Evolutionary conservation across 2,329 filamentous ascomycete genomes (phyloP).

Genomic region (Monosporascus sp.): DNA sequence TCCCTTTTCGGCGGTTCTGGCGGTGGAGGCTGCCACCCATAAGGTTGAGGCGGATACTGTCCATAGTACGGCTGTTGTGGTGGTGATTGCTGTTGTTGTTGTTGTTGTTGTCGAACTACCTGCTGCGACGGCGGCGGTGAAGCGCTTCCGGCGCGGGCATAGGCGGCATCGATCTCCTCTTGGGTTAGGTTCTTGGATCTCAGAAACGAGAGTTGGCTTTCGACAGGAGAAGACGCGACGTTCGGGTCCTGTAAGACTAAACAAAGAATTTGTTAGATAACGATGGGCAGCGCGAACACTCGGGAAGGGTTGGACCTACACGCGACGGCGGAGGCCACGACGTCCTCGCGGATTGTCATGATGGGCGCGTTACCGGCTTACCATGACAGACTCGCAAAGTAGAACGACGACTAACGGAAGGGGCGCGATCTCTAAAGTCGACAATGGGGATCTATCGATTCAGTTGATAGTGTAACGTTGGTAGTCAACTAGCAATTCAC

Average conservation of each 20-base stretch:
- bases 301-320: slow-evolving; percentile 19
- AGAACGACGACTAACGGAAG: no score
- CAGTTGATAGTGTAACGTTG: no score
- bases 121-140: slow-evolving; percentile 36
- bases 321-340: slow-evolving; percentile 27
- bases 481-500: no score
- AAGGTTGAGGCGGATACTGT: slow-evolving; percentile 42
- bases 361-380: slow-evolving; percentile 14
- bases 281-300: slow-evolving; percentile 10
- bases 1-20: slow-evolving; percentile 70
- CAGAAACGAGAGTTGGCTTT: slow-evolving; percentile 88
- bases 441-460: no score
- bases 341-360: slow-evolving; percentile 89
- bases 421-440: no score
- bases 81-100: slow-evolving; percentile 38
- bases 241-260: slow-evolving; percentile 90
- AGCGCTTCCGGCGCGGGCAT: slow-evolving; percentile 61
- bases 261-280: slow-evolving; percentile 3
- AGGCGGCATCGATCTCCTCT: slow-evolving; percentile 84
- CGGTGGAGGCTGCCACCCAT: slow-evolving; percentile 53
- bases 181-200: slow-evolving; percentile 96
- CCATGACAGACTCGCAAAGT: not conserved
- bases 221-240: slow-evolving; percentile 81
- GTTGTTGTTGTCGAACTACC: slow-evolving; percentile 31
- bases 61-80: slow-evolving; percentile 39